Percentiles rank a stretch among this genome's conserved stretches.
These are phyloP conservation scores for Leccinum pachyderme DNA, from an alignment of 1,284 basidiomycete species.

Conservation along the genomic window DNA sequence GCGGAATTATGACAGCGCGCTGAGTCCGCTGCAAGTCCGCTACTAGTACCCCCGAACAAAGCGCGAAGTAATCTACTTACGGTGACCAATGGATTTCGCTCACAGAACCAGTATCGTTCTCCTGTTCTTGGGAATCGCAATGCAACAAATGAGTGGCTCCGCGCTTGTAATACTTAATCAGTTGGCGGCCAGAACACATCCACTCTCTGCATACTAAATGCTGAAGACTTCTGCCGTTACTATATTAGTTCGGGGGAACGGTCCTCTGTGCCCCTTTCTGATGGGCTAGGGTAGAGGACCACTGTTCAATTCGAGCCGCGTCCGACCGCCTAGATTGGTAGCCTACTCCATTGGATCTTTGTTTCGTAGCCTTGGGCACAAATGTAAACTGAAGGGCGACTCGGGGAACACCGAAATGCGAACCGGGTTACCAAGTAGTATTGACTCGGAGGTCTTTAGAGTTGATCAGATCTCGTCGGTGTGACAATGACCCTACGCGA, in stretches of 20 bases:
- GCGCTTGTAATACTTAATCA: too few species aligned
- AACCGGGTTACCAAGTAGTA: background rate
- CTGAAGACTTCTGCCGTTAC: background rate
- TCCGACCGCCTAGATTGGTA: too few species aligned
- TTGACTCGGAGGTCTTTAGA: background rate
- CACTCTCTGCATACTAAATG: background rate
- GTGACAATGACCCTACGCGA: background rate
- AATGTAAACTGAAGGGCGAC: background rate
- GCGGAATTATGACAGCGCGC: too few species aligned
- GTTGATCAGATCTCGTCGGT: background rate
- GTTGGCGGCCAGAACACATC: background rate
- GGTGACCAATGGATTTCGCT: too few species aligned
- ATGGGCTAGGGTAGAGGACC: background rate
- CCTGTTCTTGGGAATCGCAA: too few species aligned
- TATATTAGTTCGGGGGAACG: background rate
- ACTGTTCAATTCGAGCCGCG: background rate
- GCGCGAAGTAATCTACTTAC: too few species aligned
- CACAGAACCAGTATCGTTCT: too few species aligned
- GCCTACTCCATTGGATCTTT: too few species aligned
- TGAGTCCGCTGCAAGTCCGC: too few species aligned
- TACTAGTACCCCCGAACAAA: too few species aligned
- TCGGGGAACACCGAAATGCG: background rate
- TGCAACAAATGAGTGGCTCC: too few species aligned
- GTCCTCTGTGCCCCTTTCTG: background rate
- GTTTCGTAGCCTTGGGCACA: too few species aligned